phyloP scores from a whole-genome alignment of 1,139 yeast species.

The Yamadazyma diospyri region DNA sequence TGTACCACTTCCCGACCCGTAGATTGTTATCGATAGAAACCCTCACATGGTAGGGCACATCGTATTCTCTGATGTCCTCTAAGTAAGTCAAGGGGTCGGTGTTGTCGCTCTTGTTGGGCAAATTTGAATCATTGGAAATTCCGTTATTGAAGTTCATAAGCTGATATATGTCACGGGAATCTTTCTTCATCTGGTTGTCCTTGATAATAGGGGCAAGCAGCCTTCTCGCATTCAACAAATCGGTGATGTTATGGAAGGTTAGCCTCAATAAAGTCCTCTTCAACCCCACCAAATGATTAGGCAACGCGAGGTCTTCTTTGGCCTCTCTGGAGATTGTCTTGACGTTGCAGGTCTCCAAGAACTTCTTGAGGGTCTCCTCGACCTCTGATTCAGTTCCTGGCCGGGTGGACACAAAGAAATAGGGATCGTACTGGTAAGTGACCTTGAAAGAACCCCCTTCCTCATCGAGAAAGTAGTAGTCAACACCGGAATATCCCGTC shows the following conservation, averaged over 20 bases:
- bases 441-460: constrained; percentile 96
- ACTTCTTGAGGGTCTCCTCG: constrained; percentile 75
- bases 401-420: constrained; percentile 70
- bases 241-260: constrained; percentile 70
- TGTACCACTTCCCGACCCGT: constrained; percentile 96
- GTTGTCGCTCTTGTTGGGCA: constrained; percentile 11
- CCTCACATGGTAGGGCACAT: constrained; percentile 94
- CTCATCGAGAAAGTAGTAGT: constrained; percentile 92
- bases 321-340: constrained; percentile 52
- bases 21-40: constrained; percentile 85
- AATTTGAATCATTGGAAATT: constrained; percentile 12
- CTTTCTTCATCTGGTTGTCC: constrained; percentile 62
- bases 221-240: constrained; percentile 72
- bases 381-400: constrained; percentile 73
- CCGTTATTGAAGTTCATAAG: constrained; percentile 43
- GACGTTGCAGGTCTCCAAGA: constrained; percentile 55
- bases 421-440: constrained; percentile 81
- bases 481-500: constrained; percentile 82
- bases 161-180: constrained; percentile 68
- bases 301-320: constrained; percentile 76
- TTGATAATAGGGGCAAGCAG: constrained; percentile 64
- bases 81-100: constrained; percentile 64
- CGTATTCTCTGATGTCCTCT: constrained; percentile 86
- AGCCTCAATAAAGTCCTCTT: constrained; percentile 62
- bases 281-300: constrained; percentile 85